These are phyloP conservation scores for Elsinoe perseae DNA, from an alignment of 2,329 filamentous ascomycete genomes.

Conservation along the genomic window DNA sequence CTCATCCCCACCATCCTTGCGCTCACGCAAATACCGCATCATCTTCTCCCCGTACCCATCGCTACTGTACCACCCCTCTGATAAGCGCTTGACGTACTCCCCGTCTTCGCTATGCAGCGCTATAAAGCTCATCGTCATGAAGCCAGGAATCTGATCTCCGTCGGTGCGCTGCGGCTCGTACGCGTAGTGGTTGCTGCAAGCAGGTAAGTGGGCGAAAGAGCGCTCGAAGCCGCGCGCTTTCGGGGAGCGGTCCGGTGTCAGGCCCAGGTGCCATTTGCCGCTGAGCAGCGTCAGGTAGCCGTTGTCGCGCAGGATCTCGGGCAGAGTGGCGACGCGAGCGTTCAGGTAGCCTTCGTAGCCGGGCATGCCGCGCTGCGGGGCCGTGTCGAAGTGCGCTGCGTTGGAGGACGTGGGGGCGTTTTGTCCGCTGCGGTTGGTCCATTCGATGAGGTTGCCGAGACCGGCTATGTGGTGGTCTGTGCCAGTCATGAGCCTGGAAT, in stretches of 20 bases:
- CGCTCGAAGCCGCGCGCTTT: constrained; percentile 52
- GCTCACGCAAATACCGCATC: constrained; percentile 32
- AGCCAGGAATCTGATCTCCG: constrained; percentile 32
- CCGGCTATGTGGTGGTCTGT: constrained; percentile 55
- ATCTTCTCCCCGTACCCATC: constrained; percentile 36
- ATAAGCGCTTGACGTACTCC: constrained; percentile 34
- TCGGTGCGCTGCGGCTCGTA: constrained; percentile 42
- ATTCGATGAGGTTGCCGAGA: constrained; percentile 53
- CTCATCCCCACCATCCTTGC: constrained; percentile 30
- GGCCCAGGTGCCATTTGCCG: constrained; percentile 57
- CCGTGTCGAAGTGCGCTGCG: constrained; percentile 39
- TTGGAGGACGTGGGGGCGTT: constrained; percentile 46
- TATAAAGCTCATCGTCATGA: constrained; percentile 38
- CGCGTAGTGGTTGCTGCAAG: constrained; percentile 51
- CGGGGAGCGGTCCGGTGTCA: constrained; percentile 51
- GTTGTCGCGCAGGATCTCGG: constrained; percentile 50
- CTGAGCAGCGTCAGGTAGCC: constrained; percentile 55
- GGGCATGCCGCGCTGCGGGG: constrained; percentile 50
- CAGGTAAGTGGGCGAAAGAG: constrained; percentile 53
- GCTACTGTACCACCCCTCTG: constrained; percentile 33
- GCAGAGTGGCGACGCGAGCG: constrained; percentile 50
- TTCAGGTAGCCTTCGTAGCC: constrained; percentile 60
- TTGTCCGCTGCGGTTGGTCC: constrained; percentile 48
- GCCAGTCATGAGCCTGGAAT: constrained; percentile 48
- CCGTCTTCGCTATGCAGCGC: constrained; percentile 35